phyloP scores from a whole-genome alignment of 371 early-diverging fungal genomes.

The Rhizopus sp. region DNA sequence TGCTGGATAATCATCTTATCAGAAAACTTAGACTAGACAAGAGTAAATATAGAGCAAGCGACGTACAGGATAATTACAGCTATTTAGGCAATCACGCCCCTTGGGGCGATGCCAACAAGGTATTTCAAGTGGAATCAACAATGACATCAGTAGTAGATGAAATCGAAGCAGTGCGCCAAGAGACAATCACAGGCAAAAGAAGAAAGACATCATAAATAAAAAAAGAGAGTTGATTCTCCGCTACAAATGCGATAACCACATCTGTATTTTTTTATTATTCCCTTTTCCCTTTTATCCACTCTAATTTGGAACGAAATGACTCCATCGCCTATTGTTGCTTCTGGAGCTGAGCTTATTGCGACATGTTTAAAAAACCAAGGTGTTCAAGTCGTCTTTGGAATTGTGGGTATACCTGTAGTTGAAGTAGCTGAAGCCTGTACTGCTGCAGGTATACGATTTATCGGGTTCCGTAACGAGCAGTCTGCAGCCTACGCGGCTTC shows the following conservation, averaged over 20 bases:
- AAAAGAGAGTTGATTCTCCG: background rate
- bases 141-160: conserved; percentile 31
- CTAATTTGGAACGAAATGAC: conserved; percentile 7
- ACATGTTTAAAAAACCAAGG: conserved; percentile 60
- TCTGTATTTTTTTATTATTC: background rate
- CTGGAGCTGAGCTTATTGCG: conserved; percentile 72
- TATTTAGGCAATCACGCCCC: conserved; percentile 40
- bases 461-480: conserved; percentile 81
- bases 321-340: conserved; percentile 22
- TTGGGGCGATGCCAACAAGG: conserved; percentile 33
- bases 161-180: conserved; percentile 25
- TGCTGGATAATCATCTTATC: conserved; percentile 34
- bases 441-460: conserved; percentile 71
- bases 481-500: conserved; percentile 80
- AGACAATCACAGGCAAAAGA: conserved; percentile 39
- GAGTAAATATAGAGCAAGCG: conserved; percentile 11
- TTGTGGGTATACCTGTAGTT: conserved; percentile 85
- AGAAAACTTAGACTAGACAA: conserved; percentile 41
- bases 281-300: background rate
- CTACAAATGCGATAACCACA: background rate
- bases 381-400: conserved; percentile 75
- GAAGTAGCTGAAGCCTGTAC: conserved; percentile 76
- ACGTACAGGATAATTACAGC: conserved; percentile 33
- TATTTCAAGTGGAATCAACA: conserved; percentile 29
- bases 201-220: conserved; percentile 10